Evolutionary conservation across 192 early-diverging fungal species (phyloP).

Genomic region (Piromyces sp.): DNA sequence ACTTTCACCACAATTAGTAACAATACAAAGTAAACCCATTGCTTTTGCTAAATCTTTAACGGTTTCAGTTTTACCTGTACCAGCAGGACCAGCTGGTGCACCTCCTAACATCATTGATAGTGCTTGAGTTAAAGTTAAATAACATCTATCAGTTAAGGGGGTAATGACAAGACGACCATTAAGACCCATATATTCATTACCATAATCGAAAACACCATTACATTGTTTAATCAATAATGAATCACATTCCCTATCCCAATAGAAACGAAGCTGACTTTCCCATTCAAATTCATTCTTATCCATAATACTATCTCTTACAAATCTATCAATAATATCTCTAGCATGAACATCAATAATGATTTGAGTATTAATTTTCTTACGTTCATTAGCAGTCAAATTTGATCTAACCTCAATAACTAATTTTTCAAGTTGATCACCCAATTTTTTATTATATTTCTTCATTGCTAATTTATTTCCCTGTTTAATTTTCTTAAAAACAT

Average conservation of each 20-base stretch:
- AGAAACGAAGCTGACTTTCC: background rate
- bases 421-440: background rate
- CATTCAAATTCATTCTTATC: background rate
- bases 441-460: background rate
- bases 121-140: background rate
- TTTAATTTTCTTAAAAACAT: constrained; percentile 8
- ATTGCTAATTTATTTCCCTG: background rate
- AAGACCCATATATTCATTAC: background rate
- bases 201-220: background rate
- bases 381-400: background rate
- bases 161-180: background rate
- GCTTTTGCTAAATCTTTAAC: background rate
- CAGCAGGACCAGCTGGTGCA: background rate
- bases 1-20: background rate
- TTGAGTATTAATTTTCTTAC: background rate
- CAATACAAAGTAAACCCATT: background rate
- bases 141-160: background rate
- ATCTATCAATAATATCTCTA: background rate
- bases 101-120: background rate
- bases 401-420: background rate
- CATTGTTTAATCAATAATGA: background rate
- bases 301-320: background rate
- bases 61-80: background rate
- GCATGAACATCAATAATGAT: background rate
- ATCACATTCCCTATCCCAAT: background rate